A percentile compares a stretch with the other conserved stretches of the same genome.
Conservation (phyloP, 108 stramenopile species). For the Skeletonema grethae region DNA sequence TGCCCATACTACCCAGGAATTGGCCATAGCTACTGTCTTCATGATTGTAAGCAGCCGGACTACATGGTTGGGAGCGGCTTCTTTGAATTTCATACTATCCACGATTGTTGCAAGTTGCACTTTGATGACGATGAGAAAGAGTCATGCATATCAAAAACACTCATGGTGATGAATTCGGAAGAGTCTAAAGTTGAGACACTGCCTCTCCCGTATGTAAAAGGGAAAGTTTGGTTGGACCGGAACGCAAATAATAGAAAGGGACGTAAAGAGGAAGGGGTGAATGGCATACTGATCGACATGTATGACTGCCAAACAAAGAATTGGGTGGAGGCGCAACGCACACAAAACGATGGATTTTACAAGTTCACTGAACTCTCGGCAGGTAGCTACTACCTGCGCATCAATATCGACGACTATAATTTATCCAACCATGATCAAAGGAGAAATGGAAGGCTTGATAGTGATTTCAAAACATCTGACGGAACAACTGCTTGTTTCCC, state of each 20-base stretch:
- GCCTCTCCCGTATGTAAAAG: constrained; percentile 9
- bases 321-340: constrained; percentile 21
- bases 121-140: constrained; percentile 5
- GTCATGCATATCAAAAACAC: background rate
- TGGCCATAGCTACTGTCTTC: constrained; percentile 26
- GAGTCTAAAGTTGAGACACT: background rate
- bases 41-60: constrained; percentile 31
- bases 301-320: constrained; percentile 19
- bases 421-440: background rate
- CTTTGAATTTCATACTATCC: constrained; percentile 24
- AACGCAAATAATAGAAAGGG: constrained; percentile 14
- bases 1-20: constrained; percentile 39
- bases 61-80: constrained; percentile 29
- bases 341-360: constrained; percentile 15
- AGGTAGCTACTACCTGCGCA: background rate
- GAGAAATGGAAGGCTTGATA: background rate
- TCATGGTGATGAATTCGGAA: background rate
- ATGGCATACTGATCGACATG: constrained; percentile 23
- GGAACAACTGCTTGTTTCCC: background rate
- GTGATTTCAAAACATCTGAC: constrained; percentile 4
- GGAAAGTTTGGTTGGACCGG: constrained; percentile 21
- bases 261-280: constrained; percentile 7
- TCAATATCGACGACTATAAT: background rate
- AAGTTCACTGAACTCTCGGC: constrained; percentile 7
- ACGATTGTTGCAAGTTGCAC: constrained; percentile 21